A percentile compares a stretch with the other conserved stretches of the same genome.
These are phyloP conservation scores for Cicer arietinum DNA, from an alignment of 306 rosid species.

Conservation along the genomic window DNA sequence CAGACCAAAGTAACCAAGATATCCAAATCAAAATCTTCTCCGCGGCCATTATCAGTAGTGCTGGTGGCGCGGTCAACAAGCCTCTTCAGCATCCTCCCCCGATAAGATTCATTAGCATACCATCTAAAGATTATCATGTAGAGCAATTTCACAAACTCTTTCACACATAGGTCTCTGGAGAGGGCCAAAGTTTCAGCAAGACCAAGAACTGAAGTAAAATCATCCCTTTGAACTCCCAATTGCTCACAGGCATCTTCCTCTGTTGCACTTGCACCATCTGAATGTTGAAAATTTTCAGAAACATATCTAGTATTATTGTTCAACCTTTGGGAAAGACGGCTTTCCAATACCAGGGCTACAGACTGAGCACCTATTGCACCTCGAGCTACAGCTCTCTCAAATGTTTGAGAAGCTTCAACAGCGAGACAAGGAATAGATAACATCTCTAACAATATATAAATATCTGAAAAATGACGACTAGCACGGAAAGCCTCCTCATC, in stretches of 20 bases:
- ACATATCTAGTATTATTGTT: conserved; percentile 56
- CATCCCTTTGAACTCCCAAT: conserved; percentile 78
- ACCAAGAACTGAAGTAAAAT: conserved; percentile 88
- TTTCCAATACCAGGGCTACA: conserved; percentile 88
- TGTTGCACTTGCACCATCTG: conserved; percentile 56
- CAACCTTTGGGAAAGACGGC: conserved; percentile 81
- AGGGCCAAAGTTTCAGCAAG: conserved; percentile 95
- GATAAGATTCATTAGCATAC: conserved; percentile 85
- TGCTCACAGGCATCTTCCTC: conserved; percentile 77
- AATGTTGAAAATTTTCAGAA: conserved; percentile 64
- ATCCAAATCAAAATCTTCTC: conserved; percentile 84
- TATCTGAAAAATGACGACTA: conserved; percentile 79
- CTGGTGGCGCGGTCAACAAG: conserved; percentile 87
- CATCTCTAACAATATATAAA: conserved; percentile 87
- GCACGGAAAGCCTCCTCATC: conserved; percentile 79
- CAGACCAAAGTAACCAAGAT: conserved; percentile 79
- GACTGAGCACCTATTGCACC: conserved; percentile 86
- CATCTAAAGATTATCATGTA: conserved; percentile 84
- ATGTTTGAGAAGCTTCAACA: conserved; percentile 93
- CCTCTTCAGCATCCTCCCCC: conserved; percentile 86
- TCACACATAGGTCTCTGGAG: conserved; percentile 78
- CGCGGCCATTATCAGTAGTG: conserved; percentile 67
- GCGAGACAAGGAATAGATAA: conserved; percentile 95
- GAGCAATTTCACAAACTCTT: conserved; percentile 87
- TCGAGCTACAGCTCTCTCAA: conserved; percentile 95